Base-by-base conservation (phyloP, 2,329 filamentous ascomycete genomes). In the Hypoxylon sp. region DNA sequence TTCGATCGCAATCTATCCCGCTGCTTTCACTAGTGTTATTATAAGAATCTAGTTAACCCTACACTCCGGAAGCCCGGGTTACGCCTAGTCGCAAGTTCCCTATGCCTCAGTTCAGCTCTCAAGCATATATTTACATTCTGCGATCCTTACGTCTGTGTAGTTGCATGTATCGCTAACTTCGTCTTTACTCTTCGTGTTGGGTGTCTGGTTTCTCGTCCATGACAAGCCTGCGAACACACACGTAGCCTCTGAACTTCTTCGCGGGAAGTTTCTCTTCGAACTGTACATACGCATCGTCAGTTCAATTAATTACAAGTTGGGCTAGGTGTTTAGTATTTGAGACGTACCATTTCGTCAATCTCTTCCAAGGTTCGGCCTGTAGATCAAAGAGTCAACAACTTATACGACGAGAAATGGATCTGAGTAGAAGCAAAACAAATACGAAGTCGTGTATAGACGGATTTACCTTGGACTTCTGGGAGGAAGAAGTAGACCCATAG, bases 311-410 rank as follows among this genome's bases (percentile, higher is more conserved):
- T 5, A 22, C n/a, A 10, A n/a, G 14, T 22, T 11, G 7, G 6
- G 37, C 14, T 6, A 13, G n/a, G n/a, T 22, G 8, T 11, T 11
- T 44, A 22, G 7, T 22, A 22, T 22, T 44, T 10, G 14, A 22
- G 10, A 68, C 72, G 65, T 72, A 79, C 78, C 81, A 86, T 85
- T 69, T 85, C 82, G 56, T 84, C 82, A 62, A 84, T 84, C 67
- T 85, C 84, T 76, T 82, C 82, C 1, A 84, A 75, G 10, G 82
- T 85, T 44, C 81, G 78, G 7, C 69, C 68, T 71, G 20, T 7
- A 51, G 4, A 56, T 3, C 25, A 53, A 14, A 5, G 8, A 4
- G n/a, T 68, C 54, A 70, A 53, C 20, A 7, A 10, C 22, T 22
- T 6, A 33, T 13, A 11, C n/a, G n/a, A 13, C n/a, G 11, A 20